Evolutionary conservation across 495 filamentous ascomycete species (phyloP).

Genomic region (Penicillium verhagenii): DNA sequence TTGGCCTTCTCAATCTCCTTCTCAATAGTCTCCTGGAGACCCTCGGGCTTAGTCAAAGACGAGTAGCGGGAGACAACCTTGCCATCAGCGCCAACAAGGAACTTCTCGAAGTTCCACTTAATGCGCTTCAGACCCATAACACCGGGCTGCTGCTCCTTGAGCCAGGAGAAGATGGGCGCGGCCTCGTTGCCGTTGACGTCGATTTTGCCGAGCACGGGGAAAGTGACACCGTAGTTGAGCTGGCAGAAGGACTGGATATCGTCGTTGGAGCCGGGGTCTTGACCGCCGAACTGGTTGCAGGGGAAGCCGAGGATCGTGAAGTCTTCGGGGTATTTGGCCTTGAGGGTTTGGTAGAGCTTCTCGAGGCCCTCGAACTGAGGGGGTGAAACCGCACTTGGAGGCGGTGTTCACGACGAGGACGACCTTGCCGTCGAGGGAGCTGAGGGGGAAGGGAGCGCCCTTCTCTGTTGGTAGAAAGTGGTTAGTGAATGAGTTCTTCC

Average conservation of each 20-base stretch:
- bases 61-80: slow-evolving; percentile 80
- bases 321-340: slow-evolving; percentile 63
- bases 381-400: slow-evolving; percentile 96
- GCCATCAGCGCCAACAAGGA: slow-evolving; percentile 82
- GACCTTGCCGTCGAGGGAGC: slow-evolving; percentile 78
- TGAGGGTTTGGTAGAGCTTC: slow-evolving; percentile 79
- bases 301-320: slow-evolving; percentile 93
- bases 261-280: slow-evolving; percentile 86
- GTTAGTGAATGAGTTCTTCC: neutral
- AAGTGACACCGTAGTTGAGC: slow-evolving; percentile 91
- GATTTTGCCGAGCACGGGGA: slow-evolving; percentile 87
- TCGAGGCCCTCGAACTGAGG: slow-evolving; percentile 93
- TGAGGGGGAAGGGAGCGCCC: slow-evolving; percentile 67
- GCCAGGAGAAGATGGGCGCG: slow-evolving; percentile 78
- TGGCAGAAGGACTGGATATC: slow-evolving; percentile 92
- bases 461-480: slow-evolving; percentile 56
- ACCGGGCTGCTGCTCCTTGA: slow-evolving; percentile 84
- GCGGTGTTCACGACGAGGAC: slow-evolving; percentile 97
- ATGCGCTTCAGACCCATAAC: slow-evolving; percentile 80
- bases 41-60: slow-evolving; percentile 81
- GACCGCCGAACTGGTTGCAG: slow-evolving; percentile 93
- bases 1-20: slow-evolving; percentile 62
- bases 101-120: slow-evolving; percentile 99
- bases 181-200: slow-evolving; percentile 88
- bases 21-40: slow-evolving; percentile 68